Evolutionary conservation across 345 rosid genomes (phyloP).

Genomic region (Sisymbrium altissimum): DNA sequence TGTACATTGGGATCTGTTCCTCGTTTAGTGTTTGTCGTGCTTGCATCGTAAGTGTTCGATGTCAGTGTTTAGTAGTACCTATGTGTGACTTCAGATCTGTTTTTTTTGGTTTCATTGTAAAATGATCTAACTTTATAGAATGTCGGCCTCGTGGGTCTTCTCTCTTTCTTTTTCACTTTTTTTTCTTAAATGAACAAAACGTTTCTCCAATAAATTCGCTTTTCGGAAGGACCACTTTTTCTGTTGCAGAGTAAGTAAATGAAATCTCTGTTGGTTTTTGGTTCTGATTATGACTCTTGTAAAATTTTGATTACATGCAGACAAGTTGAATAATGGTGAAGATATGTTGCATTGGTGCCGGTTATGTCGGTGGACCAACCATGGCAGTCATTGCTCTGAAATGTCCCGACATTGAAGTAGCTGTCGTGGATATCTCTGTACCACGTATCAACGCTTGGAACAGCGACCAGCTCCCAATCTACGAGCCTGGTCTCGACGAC

Average conservation of each 20-base stretch:
- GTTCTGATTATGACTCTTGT: background rate
- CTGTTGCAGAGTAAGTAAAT: background rate
- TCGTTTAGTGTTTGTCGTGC: background rate
- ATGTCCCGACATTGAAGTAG: constrained; percentile 62
- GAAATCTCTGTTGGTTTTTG: background rate
- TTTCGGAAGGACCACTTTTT: background rate
- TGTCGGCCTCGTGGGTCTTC: background rate
- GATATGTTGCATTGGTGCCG: constrained; percentile 77
- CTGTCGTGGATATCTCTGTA: constrained; percentile 65
- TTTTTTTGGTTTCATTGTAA: too few relatives aligned
- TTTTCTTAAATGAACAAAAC: background rate
- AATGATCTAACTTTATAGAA: background rate
- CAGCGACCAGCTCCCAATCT: constrained; percentile 61
- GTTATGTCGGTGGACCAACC: constrained; percentile 72
- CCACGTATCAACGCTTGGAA: constrained; percentile 68
- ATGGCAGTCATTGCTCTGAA: constrained; percentile 75
- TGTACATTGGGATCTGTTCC: background rate
- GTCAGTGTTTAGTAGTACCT: background rate
- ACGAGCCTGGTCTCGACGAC: constrained; percentile 68
- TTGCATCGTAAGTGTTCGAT: background rate
- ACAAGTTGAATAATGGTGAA: constrained; percentile 48
- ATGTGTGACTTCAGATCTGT: constrained; percentile 5
- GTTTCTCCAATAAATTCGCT: background rate
- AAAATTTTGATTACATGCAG: background rate
- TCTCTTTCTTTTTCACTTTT: background rate